Evolutionary conservation across 257 asterid genomes (phyloP), one percentile per base, ranked within the genome.

Genomic region (Craterostigma plantagineum): DNA sequence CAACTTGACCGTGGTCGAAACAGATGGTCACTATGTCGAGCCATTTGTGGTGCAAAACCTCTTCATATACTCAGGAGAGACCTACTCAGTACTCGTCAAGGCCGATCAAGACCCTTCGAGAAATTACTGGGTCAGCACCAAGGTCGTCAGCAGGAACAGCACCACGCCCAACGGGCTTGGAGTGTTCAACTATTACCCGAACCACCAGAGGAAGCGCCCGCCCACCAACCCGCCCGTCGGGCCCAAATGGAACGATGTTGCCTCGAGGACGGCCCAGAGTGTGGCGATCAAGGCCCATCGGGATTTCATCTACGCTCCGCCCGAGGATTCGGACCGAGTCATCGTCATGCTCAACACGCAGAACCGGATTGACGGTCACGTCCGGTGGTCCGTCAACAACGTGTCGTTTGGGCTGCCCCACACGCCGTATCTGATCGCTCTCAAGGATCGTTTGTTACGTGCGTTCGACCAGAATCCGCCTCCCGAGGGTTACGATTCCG

Each of bases 301-400:
- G 0, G 84, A 67, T 1, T 77, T 30, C 78, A 48, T 70, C 68
- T 62, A 55, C 57, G 34, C 76, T 0, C 94, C 95, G 0, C 98
- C 94, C 9, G 38, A n/a, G 13, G 51, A 51, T 0, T 50, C 95
- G 0, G 91, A 90, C 14, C 73, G 92, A 0, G 70, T 62, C n/a
- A 83, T 90, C 6, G 81, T 79, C 18, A 61, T 82, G 81, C 95
- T 87, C 58, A 87, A 87, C 50, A 87, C 93, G 0, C 98, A 87
- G 14, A 87, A 87, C 39, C 27, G 1, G 14, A 41, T 79, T 13
- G 48, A 66, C 14, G 93, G 86, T 0, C 7, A 27, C 1, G 53
- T 46, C 0, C 72, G 75, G 0, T 87, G 95, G 98, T 76, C 95
- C 0, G 52, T 76, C 18, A 87, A 87, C 60, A 76, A 87, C n/a